These are phyloP conservation scores for Medicago arabica DNA, from an alignment of 306 rosid species.

Conservation along the genomic window DNA sequence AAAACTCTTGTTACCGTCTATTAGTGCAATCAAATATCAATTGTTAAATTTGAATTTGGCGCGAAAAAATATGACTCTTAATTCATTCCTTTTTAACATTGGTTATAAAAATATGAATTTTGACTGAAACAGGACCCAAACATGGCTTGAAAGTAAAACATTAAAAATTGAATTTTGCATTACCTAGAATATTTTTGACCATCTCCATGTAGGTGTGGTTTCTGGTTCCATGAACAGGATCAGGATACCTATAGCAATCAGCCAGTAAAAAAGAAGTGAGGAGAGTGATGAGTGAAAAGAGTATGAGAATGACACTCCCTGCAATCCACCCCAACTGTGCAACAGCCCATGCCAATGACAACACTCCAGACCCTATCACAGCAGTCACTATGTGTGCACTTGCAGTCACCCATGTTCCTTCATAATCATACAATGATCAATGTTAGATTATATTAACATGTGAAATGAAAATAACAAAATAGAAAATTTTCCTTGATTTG, in stretches of 20 bases:
- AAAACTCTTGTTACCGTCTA: no score
- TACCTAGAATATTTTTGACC: conserved; percentile 52
- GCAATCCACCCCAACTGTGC: conserved; percentile 62
- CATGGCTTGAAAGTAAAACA: background rate
- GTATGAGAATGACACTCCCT: conserved; percentile 6
- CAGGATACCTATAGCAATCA: conserved; percentile 51
- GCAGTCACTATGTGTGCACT: conserved; percentile 61
- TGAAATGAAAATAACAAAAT: background rate
- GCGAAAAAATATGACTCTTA: no score
- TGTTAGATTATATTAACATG: background rate
- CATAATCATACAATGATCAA: background rate
- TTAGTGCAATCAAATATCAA: no score
- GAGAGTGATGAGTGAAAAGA: conserved; percentile 45
- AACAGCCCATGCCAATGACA: conserved; percentile 52
- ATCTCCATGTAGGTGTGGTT: conserved; percentile 42
- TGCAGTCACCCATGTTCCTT: conserved; percentile 58
- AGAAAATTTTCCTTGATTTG: background rate
- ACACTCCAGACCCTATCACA: conserved; percentile 59
- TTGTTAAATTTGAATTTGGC: no score
- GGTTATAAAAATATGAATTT: background rate
- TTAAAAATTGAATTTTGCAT: background rate
- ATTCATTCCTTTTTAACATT: no score
- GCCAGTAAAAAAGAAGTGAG: conserved; percentile 43
- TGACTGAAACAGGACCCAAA: background rate
- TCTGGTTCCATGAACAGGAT: conserved; percentile 50